phyloP scores from a whole-genome alignment of 1,139 yeast genomes.

The Zygosaccharomyces sapae region DNA sequence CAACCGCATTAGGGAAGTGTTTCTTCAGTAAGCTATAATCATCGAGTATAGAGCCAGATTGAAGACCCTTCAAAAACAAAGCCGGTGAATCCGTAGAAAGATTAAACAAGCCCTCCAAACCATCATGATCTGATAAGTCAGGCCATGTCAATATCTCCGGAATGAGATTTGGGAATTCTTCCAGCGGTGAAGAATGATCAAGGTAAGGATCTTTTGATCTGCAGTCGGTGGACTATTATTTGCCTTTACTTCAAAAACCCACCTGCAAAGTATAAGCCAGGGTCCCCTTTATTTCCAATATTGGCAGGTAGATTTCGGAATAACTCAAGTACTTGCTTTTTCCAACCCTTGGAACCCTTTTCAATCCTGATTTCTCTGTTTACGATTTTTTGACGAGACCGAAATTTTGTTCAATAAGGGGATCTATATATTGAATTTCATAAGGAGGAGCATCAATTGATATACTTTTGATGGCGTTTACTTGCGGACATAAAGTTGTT shows the following conservation, averaged over 20 bases:
- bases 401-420: conserved; percentile 20
- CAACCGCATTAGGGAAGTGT: conserved; percentile 21
- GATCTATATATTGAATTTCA: conserved; percentile 22
- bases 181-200: conserved; percentile 25
- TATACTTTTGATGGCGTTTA: conserved; percentile 26
- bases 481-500: conserved; percentile 18
- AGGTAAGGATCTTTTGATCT: conserved; percentile 20
- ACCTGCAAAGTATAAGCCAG: conserved; percentile 29
- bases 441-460: conserved; percentile 36
- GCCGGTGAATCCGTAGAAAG: conserved; percentile 17
- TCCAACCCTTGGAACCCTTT: conserved; percentile 28
- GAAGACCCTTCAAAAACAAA: conserved; percentile 27
- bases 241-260: conserved; percentile 26
- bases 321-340: conserved; percentile 17
- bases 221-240: conserved; percentile 15
- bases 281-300: conserved; percentile 14
- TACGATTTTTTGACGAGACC: conserved; percentile 21
- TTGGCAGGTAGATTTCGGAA: conserved; percentile 21
- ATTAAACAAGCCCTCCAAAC: conserved; percentile 10
- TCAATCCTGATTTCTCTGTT: conserved; percentile 24
- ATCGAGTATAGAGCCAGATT: conserved; percentile 23
- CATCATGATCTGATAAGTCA: conserved; percentile 10
- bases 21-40: conserved; percentile 20
- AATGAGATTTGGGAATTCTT: conserved; percentile 26
- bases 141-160: conserved; percentile 30